phyloP scores from a whole-genome alignment of 1,139 yeast species.

The Magnusiomyces starmeri region DNA sequence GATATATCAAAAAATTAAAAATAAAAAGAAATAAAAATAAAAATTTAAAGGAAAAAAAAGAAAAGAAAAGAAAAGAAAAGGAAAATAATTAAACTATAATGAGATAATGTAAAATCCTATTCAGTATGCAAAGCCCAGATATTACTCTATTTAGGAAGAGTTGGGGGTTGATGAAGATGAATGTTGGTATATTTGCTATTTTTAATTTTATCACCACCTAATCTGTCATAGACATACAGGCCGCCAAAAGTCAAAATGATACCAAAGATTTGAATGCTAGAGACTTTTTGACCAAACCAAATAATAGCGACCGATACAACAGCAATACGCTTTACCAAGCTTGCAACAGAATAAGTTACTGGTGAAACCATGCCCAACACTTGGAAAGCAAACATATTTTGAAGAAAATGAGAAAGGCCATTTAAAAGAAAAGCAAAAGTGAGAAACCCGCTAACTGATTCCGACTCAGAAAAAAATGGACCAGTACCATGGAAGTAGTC shows the following conservation, averaged over 20 bases:
- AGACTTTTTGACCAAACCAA: slow-evolving; percentile 57
- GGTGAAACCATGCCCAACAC: slow-evolving; percentile 80
- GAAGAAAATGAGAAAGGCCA: slow-evolving; percentile 77
- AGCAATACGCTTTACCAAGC: slow-evolving; percentile 76
- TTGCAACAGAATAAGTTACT: slow-evolving; percentile 86
- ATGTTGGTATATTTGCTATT: slow-evolving; percentile 6
- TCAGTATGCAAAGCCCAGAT: too few relatives aligned
- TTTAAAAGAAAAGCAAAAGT: slow-evolving; percentile 33
- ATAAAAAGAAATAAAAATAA: neutral
- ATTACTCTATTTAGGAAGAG: slow-evolving; percentile 9
- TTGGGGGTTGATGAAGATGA: slow-evolving; percentile 5
- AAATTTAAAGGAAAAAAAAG: neutral
- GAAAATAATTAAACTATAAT: neutral
- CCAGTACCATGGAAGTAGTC: slow-evolving; percentile 19
- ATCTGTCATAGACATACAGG: slow-evolving; percentile 59
- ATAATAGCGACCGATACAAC: slow-evolving; percentile 74
- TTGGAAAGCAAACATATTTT: slow-evolving; percentile 83
- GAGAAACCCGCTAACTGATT: slow-evolving; percentile 17
- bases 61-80: neutral
- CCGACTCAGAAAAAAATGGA: slow-evolving; percentile 9
- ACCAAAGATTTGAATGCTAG: slow-evolving; percentile 58
- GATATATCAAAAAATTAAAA: too few relatives aligned
- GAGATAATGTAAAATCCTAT: too few relatives aligned
- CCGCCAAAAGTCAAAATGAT: slow-evolving; percentile 59
- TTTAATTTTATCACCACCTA: slow-evolving; percentile 44